These are phyloP conservation scores for Schizophyllum amplum DNA, from an alignment of 1,284 basidiomycete species.

Conservation along the genomic window DNA sequence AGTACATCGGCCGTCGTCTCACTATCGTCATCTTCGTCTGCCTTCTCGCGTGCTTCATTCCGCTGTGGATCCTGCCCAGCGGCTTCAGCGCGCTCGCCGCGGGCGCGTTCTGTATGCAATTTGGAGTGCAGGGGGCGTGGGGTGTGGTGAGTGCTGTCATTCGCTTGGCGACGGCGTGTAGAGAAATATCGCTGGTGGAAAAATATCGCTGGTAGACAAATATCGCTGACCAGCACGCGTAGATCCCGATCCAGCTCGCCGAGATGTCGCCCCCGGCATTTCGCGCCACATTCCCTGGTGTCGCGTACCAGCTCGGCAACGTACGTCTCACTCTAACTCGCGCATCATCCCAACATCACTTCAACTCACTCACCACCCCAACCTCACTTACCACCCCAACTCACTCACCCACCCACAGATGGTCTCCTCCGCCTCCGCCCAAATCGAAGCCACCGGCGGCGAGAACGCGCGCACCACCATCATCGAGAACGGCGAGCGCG, in stretches of 20 bases:
- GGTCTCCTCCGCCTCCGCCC: constrained; percentile 81
- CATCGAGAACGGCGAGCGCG: constrained; percentile 14
- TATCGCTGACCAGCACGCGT: no score
- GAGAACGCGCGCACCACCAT: constrained; percentile 48
- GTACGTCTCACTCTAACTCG: background rate
- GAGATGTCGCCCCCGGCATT: constrained; percentile 92
- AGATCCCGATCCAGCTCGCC: constrained; percentile 77
- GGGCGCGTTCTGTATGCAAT: constrained; percentile 81
- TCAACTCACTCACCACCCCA: no score
- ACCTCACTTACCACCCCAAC: no score
- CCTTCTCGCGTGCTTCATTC: constrained; percentile 49
- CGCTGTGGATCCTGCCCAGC: constrained; percentile 79
- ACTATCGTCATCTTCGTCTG: constrained; percentile 68
- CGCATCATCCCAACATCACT: no score
- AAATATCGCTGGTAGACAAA: no score
- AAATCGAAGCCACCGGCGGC: constrained; percentile 83
- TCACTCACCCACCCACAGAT: constrained; percentile 30
- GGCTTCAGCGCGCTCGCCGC: constrained; percentile 59
- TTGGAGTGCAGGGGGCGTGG: constrained; percentile 84
- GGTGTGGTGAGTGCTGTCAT: constrained; percentile 35
- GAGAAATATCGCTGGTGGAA: no score
- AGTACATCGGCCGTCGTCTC: constrained; percentile 83
- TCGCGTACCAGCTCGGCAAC: constrained; percentile 85
- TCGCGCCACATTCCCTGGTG: constrained; percentile 87
- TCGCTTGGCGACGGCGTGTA: no score